Base-by-base conservation (phyloP, 257 asterid species). In the Fraxinus excelsior region DNA sequence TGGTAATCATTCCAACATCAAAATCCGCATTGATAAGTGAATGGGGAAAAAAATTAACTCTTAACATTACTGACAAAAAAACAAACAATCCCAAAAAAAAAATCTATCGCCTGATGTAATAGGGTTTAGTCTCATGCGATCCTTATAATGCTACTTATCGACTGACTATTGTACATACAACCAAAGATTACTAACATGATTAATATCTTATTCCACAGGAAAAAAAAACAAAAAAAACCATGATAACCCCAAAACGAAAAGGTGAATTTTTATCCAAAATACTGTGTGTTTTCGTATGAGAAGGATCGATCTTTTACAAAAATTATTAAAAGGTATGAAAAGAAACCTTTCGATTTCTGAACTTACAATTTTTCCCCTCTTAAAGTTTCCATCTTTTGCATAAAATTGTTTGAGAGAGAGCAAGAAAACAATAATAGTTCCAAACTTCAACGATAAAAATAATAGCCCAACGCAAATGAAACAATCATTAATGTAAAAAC, bases 1-100 rank as follows among this genome's bases (percentile, higher is more conserved):
- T 72, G 53, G 65, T 75, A 72, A 60, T 64, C 70, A 75, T 71
- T 74, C 72, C 72, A 68, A 72, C 58, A 16, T 65, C 67, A 71
- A 74, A 44, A 23, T 7, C 76, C 76, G 70, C 60, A 67, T 31
- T 25, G 69, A 67, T 8, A 32, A 8, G 56, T 67, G 37, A 76
- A 56, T 67, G 23, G 66, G 51, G 2, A 14, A 44, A 34, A 62
- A 49, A 7, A 25, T 56, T 56, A 71, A 34, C 66, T 40, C 37
- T 35, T 35, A 73, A 66, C 25, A 40, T 21, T 13, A 75, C 13
- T 19, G 42, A 23, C 31, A 67, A 68, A 29, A 53, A 71, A 19
- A 21, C 19, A 21, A 75, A 4, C 44, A 37, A 56, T 31, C 73
- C 53, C 71, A 69, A 67, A 35, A 10, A 35, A 10, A 40, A 35